Evolutionary conservation across 768 basidiomycete species (phyloP).

Genomic region (Agrocybe pediades): DNA sequence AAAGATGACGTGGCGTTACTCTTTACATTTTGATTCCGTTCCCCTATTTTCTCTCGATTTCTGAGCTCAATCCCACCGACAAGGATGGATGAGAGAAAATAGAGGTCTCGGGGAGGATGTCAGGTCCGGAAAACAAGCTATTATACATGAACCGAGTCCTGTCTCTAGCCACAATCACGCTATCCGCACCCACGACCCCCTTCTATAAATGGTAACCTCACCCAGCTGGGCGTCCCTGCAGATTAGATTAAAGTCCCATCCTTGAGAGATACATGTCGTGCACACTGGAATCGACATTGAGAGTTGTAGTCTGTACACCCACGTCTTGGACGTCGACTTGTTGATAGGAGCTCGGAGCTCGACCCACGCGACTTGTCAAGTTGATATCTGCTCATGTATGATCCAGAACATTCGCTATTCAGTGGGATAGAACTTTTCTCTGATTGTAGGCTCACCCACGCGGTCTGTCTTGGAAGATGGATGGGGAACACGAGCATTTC

Average conservation of each 20-base stretch:
- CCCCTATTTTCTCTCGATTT: slow-evolving; percentile 16
- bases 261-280: background rate
- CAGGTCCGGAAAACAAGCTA: slow-evolving; percentile 4
- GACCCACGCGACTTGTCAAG: no score
- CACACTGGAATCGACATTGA: no score
- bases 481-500: no score
- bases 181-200: slow-evolving; percentile 30
- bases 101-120: background rate
- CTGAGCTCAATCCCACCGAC: slow-evolving; percentile 12
- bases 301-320: background rate
- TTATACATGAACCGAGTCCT: slow-evolving; percentile 11
- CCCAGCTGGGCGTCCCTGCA: background rate
- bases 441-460: background rate
- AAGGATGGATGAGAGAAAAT: slow-evolving; percentile 6
- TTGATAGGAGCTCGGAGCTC: background rate
- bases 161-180: slow-evolving; percentile 25
- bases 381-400: no score
- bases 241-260: slow-evolving; percentile 4
- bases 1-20: slow-evolving; percentile 42
- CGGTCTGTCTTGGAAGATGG: no score
- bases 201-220: slow-evolving; percentile 1
- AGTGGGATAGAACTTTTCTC: background rate
- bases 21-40: slow-evolving; percentile 11
- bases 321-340: no score
- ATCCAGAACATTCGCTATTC: no score